Conservation (phyloP, 2,329 filamentous ascomycete genomes). For the Mycocentrospora acerina region DNA sequence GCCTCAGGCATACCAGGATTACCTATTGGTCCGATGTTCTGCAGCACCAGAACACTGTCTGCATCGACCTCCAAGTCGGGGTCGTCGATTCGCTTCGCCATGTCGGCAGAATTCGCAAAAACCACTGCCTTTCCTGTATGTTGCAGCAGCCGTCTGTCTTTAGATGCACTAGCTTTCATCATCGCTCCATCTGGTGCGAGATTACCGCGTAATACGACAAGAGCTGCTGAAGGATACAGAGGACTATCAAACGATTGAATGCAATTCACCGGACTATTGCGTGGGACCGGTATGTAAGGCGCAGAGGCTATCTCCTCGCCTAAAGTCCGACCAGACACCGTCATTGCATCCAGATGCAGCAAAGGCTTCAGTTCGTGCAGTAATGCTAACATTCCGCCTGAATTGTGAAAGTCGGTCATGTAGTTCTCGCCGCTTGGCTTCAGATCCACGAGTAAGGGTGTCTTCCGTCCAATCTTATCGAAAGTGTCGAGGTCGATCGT, state of each 20-base stretch:
- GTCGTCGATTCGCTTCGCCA: conserved; percentile 69
- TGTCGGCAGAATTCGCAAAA: conserved; percentile 77
- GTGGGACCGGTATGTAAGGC: conserved; percentile 63
- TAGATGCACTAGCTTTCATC: conserved; percentile 92
- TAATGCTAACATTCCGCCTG: conserved; percentile 79
- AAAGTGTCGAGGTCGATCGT: conserved; percentile 78
- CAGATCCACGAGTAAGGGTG: conserved; percentile 80
- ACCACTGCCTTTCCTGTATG: conserved; percentile 78
- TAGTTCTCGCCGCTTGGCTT: conserved; percentile 80
- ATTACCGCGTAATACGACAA: conserved; percentile 83
- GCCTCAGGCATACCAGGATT: conserved; percentile 95
- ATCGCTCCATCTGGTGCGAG: conserved; percentile 84
- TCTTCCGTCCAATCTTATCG: conserved; percentile 73
- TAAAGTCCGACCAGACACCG: conserved; percentile 77
- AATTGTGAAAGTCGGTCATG: conserved; percentile 82
- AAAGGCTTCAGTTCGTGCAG: conserved; percentile 79
- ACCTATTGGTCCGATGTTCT: conserved; percentile 87
- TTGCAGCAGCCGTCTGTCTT: conserved; percentile 63
- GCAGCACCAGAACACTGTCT: conserved; percentile 81
- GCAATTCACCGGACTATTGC: conserved; percentile 7
- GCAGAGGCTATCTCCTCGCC: conserved; percentile 73
- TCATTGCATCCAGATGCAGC: conserved; percentile 73
- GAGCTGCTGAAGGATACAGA: conserved; percentile 78
- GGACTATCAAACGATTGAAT: conserved; percentile 66
- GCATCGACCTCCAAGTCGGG: conserved; percentile 70